A percentile compares a stretch with the other conserved stretches of the same genome.
These are phyloP conservation scores for Ichthyophthirius multifiliis DNA, from an alignment of 169 alveolate species.

Conservation along the genomic window DNA sequence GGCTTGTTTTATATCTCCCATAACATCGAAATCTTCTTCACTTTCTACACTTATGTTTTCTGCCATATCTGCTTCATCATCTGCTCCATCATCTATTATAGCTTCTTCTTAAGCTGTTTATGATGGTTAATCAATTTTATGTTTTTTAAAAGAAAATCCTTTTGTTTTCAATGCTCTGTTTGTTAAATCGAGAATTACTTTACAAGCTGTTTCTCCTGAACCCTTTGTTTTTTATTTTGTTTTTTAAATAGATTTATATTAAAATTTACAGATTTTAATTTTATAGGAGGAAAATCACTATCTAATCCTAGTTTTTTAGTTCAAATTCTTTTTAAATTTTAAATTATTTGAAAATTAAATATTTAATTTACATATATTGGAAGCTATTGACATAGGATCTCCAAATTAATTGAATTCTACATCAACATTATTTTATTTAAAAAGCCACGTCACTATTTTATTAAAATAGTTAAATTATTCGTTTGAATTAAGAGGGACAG, in stretches of 20 bases:
- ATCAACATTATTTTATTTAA: constrained; percentile 48
- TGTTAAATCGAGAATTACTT: constrained; percentile 57
- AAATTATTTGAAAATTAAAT: not conserved
- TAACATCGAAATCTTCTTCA: constrained; percentile 63
- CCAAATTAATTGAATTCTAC: constrained; percentile 72
- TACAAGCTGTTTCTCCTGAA: constrained; percentile 72
- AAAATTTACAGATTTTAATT: constrained; percentile 29
- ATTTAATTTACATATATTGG: constrained; percentile 18
- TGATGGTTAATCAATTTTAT: constrained; percentile 48
- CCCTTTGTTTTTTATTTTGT: constrained; percentile 43
- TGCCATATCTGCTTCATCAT: constrained; percentile 51
- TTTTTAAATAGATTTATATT: not conserved
- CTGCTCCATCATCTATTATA: constrained; percentile 45
- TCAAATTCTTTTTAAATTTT: constrained; percentile 45
- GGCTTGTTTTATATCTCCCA: not conserved
- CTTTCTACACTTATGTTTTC: constrained; percentile 44
- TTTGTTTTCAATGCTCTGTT: constrained; percentile 57
- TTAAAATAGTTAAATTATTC: constrained; percentile 69
- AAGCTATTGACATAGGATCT: constrained; percentile 66
- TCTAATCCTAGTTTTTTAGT: constrained; percentile 72
- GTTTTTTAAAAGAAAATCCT: constrained; percentile 63
- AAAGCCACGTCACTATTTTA: constrained; percentile 53
- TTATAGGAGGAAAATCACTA: constrained; percentile 72
- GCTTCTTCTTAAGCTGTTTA: constrained; percentile 43
- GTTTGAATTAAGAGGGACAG: constrained; percentile 45